Evolutionary conservation across 805 yeast genomes (phyloP).

Genomic region (Candida verbasci): DNA sequence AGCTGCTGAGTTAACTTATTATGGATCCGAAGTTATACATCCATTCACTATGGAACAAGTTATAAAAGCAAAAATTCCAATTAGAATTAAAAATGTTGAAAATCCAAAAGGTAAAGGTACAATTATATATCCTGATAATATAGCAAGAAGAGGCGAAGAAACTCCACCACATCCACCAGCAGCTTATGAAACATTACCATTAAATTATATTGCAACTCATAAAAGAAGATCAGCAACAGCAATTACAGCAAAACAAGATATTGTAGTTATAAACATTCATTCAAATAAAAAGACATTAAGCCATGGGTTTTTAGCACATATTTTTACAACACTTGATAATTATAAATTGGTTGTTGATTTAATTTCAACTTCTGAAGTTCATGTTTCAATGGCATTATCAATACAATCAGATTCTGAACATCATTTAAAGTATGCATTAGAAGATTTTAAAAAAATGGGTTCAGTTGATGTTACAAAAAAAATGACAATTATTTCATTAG

Average conservation of each 20-base stretch:
- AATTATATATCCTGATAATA: slow-evolving; percentile 85
- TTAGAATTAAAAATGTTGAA: slow-evolving; percentile 92
- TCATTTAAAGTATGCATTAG: slow-evolving; percentile 66
- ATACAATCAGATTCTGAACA: slow-evolving; percentile 62
- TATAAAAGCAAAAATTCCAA: slow-evolving; percentile 91
- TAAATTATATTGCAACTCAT: slow-evolving; percentile 31
- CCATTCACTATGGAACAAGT: slow-evolving; percentile 99
- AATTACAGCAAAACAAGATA: slow-evolving; percentile 89
- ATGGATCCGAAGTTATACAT: slow-evolving; percentile 96
- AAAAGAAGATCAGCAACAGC: slow-evolving; percentile 82
- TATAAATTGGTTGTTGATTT: slow-evolving; percentile 88
- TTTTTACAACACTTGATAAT: slow-evolving; percentile 80
- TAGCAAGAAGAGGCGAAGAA: slow-evolving; percentile 77
- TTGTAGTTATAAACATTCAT: slow-evolving; percentile 88
- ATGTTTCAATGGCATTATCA: slow-evolving; percentile 96
- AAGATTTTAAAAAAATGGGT: slow-evolving; percentile 77
- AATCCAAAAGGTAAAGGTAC: slow-evolving; percentile 94
- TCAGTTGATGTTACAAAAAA: slow-evolving; percentile 82
- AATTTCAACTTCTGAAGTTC: slow-evolving; percentile 96
- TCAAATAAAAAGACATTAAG: slow-evolving; percentile 89
- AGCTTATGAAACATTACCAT: slow-evolving; percentile 48
- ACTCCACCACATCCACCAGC: slow-evolving; percentile 97
- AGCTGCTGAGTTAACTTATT: slow-evolving; percentile 96
- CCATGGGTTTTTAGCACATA: slow-evolving; percentile 91
- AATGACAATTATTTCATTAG: slow-evolving; percentile 89